Evolutionary conservation across 2,329 filamentous ascomycete species (phyloP).

Genomic region (Fusarium sp.): DNA sequence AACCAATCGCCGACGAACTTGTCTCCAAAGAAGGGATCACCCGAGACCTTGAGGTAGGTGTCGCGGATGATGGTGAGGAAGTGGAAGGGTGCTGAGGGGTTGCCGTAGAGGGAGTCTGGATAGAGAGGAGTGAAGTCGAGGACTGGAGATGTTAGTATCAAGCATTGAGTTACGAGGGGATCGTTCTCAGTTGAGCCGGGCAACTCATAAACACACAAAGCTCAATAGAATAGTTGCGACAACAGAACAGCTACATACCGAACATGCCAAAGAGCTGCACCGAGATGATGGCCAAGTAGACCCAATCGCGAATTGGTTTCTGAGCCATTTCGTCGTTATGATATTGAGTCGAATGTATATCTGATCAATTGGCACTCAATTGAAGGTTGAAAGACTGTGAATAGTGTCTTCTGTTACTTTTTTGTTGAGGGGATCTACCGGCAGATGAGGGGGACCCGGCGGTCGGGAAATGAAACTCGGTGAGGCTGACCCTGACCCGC

Average conservation of each 20-base stretch:
- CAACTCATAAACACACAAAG: background rate
- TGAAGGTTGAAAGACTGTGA: background rate
- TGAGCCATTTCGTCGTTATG: slow-evolving; percentile 32
- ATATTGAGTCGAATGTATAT: background rate
- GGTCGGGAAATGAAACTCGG: slow-evolving; percentile 28
- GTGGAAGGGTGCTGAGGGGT: slow-evolving; percentile 56
- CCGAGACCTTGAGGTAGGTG: slow-evolving; percentile 57
- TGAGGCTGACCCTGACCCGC: slow-evolving; percentile 16
- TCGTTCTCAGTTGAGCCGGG: background rate
- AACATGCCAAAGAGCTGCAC: slow-evolving; percentile 50
- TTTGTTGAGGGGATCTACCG: background rate
- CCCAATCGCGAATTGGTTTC: slow-evolving; percentile 46
- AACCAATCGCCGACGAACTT: slow-evolving; percentile 58
- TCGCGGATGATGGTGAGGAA: slow-evolving; percentile 55
- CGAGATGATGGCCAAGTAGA: slow-evolving; percentile 48
- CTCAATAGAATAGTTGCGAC: background rate
- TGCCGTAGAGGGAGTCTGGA: slow-evolving; percentile 55
- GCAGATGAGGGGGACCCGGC: background rate
- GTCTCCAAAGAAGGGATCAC: slow-evolving; percentile 61
- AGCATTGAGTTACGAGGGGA: background rate
- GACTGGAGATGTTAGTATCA: slow-evolving; percentile 48
- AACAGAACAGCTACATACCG: slow-evolving; percentile 37
- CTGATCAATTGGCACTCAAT: background rate
- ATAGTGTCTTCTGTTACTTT: background rate
- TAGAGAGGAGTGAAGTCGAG: slow-evolving; percentile 64